phyloP scores from a whole-genome alignment of 1,284 basidiomycete species.

The Leccinum griseonigrum region DNA sequence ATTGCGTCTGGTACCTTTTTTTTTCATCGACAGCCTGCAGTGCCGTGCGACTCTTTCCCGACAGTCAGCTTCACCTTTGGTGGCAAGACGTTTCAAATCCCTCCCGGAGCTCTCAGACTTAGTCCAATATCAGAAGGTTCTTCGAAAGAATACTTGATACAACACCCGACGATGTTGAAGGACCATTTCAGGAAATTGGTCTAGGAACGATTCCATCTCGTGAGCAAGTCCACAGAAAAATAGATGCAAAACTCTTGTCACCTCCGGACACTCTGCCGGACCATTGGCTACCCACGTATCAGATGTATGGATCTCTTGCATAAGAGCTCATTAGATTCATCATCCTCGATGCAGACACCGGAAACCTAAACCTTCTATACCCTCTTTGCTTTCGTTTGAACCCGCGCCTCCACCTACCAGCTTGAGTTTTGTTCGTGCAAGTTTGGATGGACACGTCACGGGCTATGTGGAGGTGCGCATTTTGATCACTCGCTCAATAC shows the following conservation, averaged over 20 bases:
- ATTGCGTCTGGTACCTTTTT: too few species aligned
- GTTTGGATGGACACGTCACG: constrained; percentile 76
- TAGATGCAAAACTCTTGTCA: constrained; percentile 67
- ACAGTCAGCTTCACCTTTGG: too few species aligned
- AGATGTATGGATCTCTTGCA: constrained; percentile 53
- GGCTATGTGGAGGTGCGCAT: constrained; percentile 72
- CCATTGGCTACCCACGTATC: constrained; percentile 73
- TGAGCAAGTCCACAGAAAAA: constrained; percentile 58
- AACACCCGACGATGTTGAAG: constrained; percentile 37
- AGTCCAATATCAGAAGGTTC: too few species aligned
- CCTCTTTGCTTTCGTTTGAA: constrained; percentile 58
- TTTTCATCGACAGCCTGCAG: too few species aligned
- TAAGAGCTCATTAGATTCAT: constrained; percentile 20
- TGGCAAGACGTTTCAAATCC: too few species aligned
- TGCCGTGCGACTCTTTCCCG: too few species aligned
- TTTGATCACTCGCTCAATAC: background rate
- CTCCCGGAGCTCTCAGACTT: too few species aligned
- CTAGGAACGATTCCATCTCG: constrained; percentile 55
- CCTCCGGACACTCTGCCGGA: constrained; percentile 60
- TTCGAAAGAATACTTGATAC: constrained; percentile 43
- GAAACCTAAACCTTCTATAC: constrained; percentile 59
- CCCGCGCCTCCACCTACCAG: constrained; percentile 78
- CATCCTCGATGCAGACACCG: constrained; percentile 54
- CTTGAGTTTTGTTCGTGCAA: constrained; percentile 73
- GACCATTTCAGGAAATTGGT: constrained; percentile 50